Evolutionary conservation across 352 stramenopile species (phyloP).

Genomic region (Pseudoperonospora humuli): DNA sequence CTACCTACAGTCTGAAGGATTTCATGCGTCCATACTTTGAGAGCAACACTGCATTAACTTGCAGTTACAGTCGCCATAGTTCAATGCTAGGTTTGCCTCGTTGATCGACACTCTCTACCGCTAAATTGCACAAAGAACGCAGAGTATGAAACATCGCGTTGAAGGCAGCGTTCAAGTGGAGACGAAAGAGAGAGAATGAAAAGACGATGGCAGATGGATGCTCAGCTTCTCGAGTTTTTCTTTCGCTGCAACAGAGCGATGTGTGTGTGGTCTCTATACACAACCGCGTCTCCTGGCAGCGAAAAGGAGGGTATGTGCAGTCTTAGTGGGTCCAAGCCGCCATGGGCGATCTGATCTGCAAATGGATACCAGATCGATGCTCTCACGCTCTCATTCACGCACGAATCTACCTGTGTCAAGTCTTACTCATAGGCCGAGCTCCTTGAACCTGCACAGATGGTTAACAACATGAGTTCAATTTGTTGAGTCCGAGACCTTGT

Average conservation of each 20-base stretch:
- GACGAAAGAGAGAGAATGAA: slow-evolving; percentile 1
- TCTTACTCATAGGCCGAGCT: slow-evolving; percentile 41
- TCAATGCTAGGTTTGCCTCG: slow-evolving; percentile 4
- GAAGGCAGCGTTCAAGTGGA: too few species aligned
- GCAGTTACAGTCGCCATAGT: slow-evolving; percentile 12
- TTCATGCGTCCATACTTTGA: too few species aligned
- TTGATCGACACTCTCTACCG: neutral
- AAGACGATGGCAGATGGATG: slow-evolving; percentile 2
- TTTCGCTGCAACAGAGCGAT: slow-evolving; percentile 7
- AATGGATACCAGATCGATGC: slow-evolving; percentile 9
- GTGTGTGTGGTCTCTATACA: slow-evolving; percentile 5
- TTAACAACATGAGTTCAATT: slow-evolving; percentile 9
- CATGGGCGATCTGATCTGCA: slow-evolving; percentile 4
- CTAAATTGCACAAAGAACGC: slow-evolving; percentile 19
- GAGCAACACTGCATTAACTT: too few species aligned
- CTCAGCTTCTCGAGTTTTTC: slow-evolving; percentile 16
- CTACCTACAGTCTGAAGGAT: too few species aligned
- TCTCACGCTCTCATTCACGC: neutral
- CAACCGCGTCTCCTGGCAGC: slow-evolving; percentile 2
- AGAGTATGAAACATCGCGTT: slow-evolving; percentile 22
- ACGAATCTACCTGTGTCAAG: neutral
- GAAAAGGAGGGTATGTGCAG: slow-evolving; percentile 4
- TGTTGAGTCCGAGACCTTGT: slow-evolving; percentile 9
- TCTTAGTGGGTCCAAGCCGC: neutral
- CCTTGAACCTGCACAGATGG: slow-evolving; percentile 33